Evolutionary conservation across 108 stramenopile species (phyloP), one percentile per base, ranked within the genome.

Genomic region (Skeletonema costatum): DNA sequence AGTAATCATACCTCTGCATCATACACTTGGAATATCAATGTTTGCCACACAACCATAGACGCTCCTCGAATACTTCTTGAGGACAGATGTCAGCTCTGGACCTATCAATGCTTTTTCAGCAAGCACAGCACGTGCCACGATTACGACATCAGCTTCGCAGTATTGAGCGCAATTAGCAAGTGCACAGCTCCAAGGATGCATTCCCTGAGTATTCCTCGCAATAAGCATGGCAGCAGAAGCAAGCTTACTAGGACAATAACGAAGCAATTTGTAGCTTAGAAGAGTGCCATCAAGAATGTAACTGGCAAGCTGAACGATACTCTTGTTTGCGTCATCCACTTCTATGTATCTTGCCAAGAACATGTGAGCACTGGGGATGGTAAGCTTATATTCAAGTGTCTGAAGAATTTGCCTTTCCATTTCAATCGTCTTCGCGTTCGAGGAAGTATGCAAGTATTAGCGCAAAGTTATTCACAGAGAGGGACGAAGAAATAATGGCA

Each of bases 281-380:
- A 98, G 87, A 16, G 89, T 90, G 33, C 96, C 90, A 78, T 98
- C 97, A 25, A 94, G 85, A 50, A 97, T 75, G 86, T 87, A 97
- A 70, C 83, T 87, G 17, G 92, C 81, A 17, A 97, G 86, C 67
- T 96, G 95, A 44, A 91, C 90, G 61, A 95, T 96, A 41, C 77
- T 81, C 66, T 86, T 82, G 74, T 93, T 89, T 31, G 95, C 95
- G 64, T 91, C 80, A 17, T 87, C 94, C 3, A 93, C 96, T 88
- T 97, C 97, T 59, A 97, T 80, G 85, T 85, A 97, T 10, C 97
- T 89, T 35, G 93, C 86, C 60, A 98, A 86, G 82, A 98, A 98
- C 41, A 86, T 84, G 71, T 95, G 92, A 25, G 90, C 84, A 42
- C 91, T 96, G 10, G 97, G 96, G 16, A 95, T 81, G 39, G 94